A percentile compares a stretch with the other conserved stretches of the same genome.
Evolutionary conservation across 257 asterid genomes (phyloP).

Genomic region (Solanum clarkiae): DNA sequence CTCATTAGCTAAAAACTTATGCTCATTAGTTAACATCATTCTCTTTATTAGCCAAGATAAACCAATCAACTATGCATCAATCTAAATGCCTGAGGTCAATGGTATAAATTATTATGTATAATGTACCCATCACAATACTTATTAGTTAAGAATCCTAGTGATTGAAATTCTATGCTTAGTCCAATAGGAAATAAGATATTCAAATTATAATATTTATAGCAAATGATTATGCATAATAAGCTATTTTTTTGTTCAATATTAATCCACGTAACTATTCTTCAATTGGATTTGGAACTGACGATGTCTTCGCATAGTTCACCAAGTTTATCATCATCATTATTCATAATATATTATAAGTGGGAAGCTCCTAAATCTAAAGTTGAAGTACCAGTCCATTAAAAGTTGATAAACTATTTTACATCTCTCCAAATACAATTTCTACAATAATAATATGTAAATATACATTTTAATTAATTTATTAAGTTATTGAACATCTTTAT

Average conservation of each 20-base stretch:
- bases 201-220: neutral
- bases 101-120: neutral
- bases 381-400: neutral
- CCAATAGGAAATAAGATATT: neutral
- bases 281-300: neutral
- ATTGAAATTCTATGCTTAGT: neutral
- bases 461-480: neutral
- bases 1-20: neutral
- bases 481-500: neutral
- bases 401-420: neutral
- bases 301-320: neutral
- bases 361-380: neutral
- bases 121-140: neutral
- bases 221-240: neutral
- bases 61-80: neutral
- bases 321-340: neutral
- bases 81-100: neutral
- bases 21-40: neutral
- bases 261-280: neutral
- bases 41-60: neutral
- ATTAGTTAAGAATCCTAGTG: neutral
- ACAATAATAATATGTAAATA: neutral
- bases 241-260: neutral
- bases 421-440: neutral
- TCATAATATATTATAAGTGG: neutral